phyloP scores from a whole-genome alignment of 2,329 filamentous ascomycete genomes.

The Aspergillus piperis region DNA sequence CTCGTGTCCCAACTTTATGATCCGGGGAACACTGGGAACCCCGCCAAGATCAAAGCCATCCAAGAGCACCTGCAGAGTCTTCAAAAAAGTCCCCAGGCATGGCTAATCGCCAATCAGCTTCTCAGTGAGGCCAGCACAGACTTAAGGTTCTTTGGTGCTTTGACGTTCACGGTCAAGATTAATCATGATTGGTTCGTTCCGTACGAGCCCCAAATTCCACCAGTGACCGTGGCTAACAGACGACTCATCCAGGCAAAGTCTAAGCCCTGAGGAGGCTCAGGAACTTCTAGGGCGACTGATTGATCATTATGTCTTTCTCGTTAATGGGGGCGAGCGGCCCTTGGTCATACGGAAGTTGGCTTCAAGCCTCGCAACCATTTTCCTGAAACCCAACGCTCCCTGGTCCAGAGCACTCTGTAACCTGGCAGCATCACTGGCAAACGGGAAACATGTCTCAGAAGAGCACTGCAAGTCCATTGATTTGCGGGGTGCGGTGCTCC shows the following conservation, averaged over 20 bases:
- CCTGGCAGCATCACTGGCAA: constrained; percentile 41
- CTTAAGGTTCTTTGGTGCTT: constrained; percentile 86
- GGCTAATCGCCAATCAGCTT: constrained; percentile 79
- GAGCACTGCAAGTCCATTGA: constrained; percentile 32
- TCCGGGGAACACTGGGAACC: constrained; percentile 48
- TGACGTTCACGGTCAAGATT: constrained; percentile 91
- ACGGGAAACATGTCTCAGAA: constrained; percentile 40
- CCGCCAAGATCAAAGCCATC: constrained; percentile 51
- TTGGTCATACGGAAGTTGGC: constrained; percentile 51
- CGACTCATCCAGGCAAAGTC: constrained; percentile 32
- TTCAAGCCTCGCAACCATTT: constrained; percentile 47
- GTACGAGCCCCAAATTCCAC: not conserved
- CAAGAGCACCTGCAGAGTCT: constrained; percentile 77
- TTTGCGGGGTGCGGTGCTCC: constrained; percentile 36
- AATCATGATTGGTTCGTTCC: constrained; percentile 75
- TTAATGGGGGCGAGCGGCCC: constrained; percentile 39
- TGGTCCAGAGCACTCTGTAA: constrained; percentile 43
- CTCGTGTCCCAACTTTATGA: constrained; percentile 44
- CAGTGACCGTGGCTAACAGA: not conserved
- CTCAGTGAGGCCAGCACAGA: constrained; percentile 69
- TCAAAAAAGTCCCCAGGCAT: constrained; percentile 78
- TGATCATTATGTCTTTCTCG: constrained; percentile 44
- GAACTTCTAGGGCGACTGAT: constrained; percentile 46
- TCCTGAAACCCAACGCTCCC: constrained; percentile 40
- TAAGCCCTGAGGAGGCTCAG: constrained; percentile 35